Base-by-base conservation (phyloP, 345 rosid species). In the Erodium maritimum region DNA sequence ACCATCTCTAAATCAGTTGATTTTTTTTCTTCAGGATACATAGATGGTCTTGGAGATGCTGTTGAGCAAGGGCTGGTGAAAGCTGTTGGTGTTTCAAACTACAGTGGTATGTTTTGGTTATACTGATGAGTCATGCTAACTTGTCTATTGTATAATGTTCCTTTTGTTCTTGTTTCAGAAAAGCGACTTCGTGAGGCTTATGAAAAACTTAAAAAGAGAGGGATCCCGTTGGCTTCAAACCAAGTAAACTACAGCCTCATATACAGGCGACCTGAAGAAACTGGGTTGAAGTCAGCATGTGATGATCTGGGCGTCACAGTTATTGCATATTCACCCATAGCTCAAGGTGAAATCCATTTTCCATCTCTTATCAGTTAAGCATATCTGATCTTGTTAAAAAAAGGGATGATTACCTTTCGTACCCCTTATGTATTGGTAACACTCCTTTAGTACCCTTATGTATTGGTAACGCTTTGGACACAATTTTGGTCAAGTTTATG, bases 81-180 rank as follows among this genome's bases (percentile, higher is more conserved):
- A 76, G 96, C 98, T 69, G 96, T 91, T 52, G 96, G 98, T 63
- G 98, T 91, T 75, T 91, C 98, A 52, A 91, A 91, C 81, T 91
- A 91, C 68, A 80, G 64, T 21, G 94, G 96, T 86, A 80, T 45
- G 17, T 42, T 69, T 63, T 67, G 68, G 53, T 17, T 57, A 37
- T 48, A 11, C 56, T 21, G 33, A n/a, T n/a, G n/a, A 29, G 5
- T 1, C 37, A 23, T 33, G 51, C 45, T 19, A 13, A 57, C 58
- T 20, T 60, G 22, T 7, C 54, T 60, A 46, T 50, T 37, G 37
- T 24, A 17, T n/a, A 33, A 57, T 33, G 33, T 25, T 25, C 3
- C 33, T 25, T 25, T 25, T 25, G 33, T 25, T 55, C 60, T n/a
- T n/a, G n/a, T n/a, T n/a, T 67, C 79, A 91, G 98, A 80, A 78